Evolutionary conservation across 2,329 filamentous ascomycete genomes (phyloP).

Genomic region (Triangularia setosa): DNA sequence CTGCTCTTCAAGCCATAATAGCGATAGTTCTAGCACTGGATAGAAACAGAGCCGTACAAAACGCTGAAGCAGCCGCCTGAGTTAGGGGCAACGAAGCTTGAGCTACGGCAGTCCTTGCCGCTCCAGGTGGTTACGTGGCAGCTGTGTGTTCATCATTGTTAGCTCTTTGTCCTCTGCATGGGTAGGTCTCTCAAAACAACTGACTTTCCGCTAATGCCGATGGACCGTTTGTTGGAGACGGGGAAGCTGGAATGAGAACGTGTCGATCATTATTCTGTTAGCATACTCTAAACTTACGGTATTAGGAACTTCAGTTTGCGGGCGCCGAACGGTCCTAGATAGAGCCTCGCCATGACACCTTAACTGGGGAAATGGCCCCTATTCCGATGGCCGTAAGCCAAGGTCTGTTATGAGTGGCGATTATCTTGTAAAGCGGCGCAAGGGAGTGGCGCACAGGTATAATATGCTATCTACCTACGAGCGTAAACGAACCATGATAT

Average conservation of each 20-base stretch:
- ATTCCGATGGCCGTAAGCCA: too few relatives aligned
- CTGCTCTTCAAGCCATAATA: too few relatives aligned
- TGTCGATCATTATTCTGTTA: too few relatives aligned
- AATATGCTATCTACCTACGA: too few relatives aligned
- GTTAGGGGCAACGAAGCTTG: background rate
- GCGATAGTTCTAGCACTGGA: constrained; percentile 11
- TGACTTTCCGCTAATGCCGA: background rate
- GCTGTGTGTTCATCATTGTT: background rate
- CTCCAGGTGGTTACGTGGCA: constrained; percentile 6
- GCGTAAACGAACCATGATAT: too few relatives aligned
- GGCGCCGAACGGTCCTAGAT: background rate
- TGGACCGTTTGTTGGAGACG: constrained; percentile 3
- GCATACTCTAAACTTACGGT: too few relatives aligned
- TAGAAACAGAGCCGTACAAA: constrained; percentile 7
- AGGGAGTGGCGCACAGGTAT: too few relatives aligned
- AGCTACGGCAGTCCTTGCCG: constrained; percentile 1
- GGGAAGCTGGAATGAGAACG: too few relatives aligned
- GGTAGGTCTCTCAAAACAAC: background rate
- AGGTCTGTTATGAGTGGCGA: too few relatives aligned
- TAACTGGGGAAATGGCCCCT: background rate
- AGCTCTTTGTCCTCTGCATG: background rate
- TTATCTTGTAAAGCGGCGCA: too few relatives aligned
- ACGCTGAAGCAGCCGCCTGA: constrained; percentile 2
- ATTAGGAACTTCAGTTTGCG: background rate
- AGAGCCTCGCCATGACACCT: background rate